Conservation (phyloP, 345 rosid genomes). For the Bretschneidera sinensis region DNA sequence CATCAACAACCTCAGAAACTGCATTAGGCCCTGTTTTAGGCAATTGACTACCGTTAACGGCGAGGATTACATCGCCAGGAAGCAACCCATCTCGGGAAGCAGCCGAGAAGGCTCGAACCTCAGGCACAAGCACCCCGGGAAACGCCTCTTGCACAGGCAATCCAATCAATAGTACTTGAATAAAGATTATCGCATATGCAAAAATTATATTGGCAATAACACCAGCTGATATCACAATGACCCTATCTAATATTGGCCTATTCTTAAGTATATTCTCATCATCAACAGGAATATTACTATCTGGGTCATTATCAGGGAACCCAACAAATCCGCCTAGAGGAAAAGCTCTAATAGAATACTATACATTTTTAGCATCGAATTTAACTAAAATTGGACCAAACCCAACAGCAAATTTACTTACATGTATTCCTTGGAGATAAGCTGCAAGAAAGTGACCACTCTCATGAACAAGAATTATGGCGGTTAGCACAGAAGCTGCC, state of each 20-base stretch:
- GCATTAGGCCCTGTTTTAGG: slow-evolving; percentile 53
- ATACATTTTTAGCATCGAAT: slow-evolving; percentile 74
- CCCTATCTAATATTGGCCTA: slow-evolving; percentile 78
- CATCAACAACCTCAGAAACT: slow-evolving; percentile 65
- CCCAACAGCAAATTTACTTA: slow-evolving; percentile 93
- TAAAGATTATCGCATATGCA: slow-evolving; percentile 70
- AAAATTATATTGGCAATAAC: slow-evolving; percentile 81
- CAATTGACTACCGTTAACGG: slow-evolving; percentile 54
- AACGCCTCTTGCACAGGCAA: slow-evolving; percentile 89
- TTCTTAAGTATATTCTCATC: slow-evolving; percentile 84
- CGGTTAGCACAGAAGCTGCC: slow-evolving; percentile 76
- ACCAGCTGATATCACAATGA: slow-evolving; percentile 85
- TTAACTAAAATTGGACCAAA: slow-evolving; percentile 94
- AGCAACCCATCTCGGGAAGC: slow-evolving; percentile 91
- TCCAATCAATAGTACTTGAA: slow-evolving; percentile 81
- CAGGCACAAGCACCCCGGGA: slow-evolving; percentile 94
- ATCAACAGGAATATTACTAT: slow-evolving; percentile 72
- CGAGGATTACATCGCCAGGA: slow-evolving; percentile 73
- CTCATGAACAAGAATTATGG: slow-evolving; percentile 86
- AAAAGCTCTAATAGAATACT: slow-evolving; percentile 83
- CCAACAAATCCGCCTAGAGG: slow-evolving; percentile 96
- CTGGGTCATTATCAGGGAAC: slow-evolving; percentile 96
- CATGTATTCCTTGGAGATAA: slow-evolving; percentile 88
- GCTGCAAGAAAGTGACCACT: slow-evolving; percentile 94
- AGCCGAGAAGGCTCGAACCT: slow-evolving; percentile 74